Evolutionary conservation across 2,329 filamentous ascomycete species (phyloP).

Genomic region (Aureobasidium namibiae): DNA sequence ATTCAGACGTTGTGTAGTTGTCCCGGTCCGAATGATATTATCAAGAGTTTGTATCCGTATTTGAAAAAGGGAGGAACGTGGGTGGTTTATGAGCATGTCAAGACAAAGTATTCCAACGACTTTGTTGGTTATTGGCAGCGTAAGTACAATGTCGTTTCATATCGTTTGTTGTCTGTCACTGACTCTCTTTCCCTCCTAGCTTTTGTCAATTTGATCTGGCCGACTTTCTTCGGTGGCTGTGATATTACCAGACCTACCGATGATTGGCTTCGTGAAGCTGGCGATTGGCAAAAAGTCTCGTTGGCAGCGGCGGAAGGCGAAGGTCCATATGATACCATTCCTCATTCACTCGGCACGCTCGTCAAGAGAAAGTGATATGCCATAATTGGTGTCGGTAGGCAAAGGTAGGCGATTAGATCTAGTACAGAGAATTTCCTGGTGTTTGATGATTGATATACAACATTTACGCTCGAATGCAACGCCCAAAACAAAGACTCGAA

Average conservation of each 20-base stretch:
- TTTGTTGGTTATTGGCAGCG: conserved; percentile 29
- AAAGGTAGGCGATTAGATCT: not conserved
- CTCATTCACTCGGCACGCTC: conserved; percentile 27
- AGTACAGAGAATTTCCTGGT: not conserved
- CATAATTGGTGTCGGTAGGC: not conserved
- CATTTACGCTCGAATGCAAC: not conserved
- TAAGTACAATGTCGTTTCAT: conserved; percentile 15
- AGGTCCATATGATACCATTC: conserved; percentile 27
- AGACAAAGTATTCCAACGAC: conserved; percentile 25
- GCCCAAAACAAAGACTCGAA: not conserved
- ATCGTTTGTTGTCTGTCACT: not conserved
- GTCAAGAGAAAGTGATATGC: conserved; percentile 18
- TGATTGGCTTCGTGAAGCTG: conserved; percentile 27
- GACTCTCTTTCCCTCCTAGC: conserved; percentile 14
- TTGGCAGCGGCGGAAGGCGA: conserved; percentile 24
- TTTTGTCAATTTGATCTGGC: conserved; percentile 27
- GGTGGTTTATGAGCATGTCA: conserved; percentile 57
- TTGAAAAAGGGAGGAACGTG: conserved; percentile 55
- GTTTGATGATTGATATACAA: not conserved
- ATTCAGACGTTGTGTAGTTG: conserved; percentile 57
- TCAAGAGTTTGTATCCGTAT: conserved; percentile 47
- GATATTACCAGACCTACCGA: conserved; percentile 28
- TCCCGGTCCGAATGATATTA: conserved; percentile 50
- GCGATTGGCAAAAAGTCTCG: conserved; percentile 27
- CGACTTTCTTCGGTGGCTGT: conserved; percentile 28